Percentiles rank a stretch among this genome's conserved stretches.
Evolutionary conservation across 345 rosid genomes (phyloP).

Genomic region (Isatis tinctoria): DNA sequence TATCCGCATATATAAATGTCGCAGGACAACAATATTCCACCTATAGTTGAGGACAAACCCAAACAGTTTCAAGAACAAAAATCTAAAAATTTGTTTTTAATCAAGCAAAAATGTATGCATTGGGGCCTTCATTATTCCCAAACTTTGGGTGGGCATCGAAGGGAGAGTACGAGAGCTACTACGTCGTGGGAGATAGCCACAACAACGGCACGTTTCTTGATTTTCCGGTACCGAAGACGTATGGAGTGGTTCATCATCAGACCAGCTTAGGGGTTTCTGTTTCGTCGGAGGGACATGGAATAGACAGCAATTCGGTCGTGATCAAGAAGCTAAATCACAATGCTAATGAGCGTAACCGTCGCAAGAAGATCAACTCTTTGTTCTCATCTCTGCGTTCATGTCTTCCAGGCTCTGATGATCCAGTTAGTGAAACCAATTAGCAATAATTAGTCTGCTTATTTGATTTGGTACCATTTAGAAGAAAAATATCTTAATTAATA

Average conservation of each 20-base stretch:
- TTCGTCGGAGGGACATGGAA: constrained; percentile 21
- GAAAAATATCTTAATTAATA: neutral
- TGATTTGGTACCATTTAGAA: neutral
- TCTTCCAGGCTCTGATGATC: constrained; percentile 45
- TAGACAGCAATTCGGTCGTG: neutral
- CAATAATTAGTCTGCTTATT: neutral
- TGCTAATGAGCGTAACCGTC: constrained; percentile 64
- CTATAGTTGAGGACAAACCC: neutral
- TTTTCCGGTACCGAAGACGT: constrained; percentile 20
- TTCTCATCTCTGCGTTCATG: constrained; percentile 58
- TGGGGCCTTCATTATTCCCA: constrained; percentile 25
- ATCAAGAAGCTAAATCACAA: constrained; percentile 69
- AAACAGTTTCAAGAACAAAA: constrained; percentile 3
- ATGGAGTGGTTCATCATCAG: constrained; percentile 5
- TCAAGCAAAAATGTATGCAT: constrained; percentile 24
- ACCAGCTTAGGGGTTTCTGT: constrained; percentile 10
- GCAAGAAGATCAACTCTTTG: constrained; percentile 52
- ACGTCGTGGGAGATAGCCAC: constrained; percentile 3
- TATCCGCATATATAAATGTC: neutral
- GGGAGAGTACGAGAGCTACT: constrained; percentile 25
- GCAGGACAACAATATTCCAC: neutral
- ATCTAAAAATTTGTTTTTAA: neutral
- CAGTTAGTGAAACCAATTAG: constrained; percentile 30
- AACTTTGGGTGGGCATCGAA: constrained; percentile 24
- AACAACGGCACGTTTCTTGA: constrained; percentile 22